These are phyloP conservation scores for Actinomucor elegans DNA, from an alignment of 371 early-diverging fungal species.

Conservation along the genomic window DNA sequence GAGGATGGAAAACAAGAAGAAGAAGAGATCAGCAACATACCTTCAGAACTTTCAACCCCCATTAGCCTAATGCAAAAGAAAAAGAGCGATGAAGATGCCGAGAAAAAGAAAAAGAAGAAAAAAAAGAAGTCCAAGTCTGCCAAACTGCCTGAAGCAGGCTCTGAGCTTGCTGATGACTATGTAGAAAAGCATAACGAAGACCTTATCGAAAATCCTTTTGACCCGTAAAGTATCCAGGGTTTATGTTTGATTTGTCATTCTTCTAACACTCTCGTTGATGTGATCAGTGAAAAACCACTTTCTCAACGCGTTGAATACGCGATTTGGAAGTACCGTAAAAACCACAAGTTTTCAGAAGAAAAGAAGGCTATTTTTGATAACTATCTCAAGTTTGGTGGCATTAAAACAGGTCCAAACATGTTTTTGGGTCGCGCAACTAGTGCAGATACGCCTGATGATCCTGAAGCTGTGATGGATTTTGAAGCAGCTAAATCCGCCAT, in stretches of 20 bases:
- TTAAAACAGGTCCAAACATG: constrained; percentile 53
- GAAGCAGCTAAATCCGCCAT: constrained; percentile 48
- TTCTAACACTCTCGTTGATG: too few relatives aligned
- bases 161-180: constrained; percentile 36
- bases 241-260: too few relatives aligned
- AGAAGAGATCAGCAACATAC: constrained; percentile 15
- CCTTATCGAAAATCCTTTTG: constrained; percentile 38
- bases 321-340: constrained; percentile 55
- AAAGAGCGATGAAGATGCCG: neutral
- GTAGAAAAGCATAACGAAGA: constrained; percentile 47
- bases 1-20: constrained; percentile 3
- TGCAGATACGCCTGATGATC: constrained; percentile 36
- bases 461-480: constrained; percentile 48
- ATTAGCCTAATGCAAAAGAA: constrained; percentile 22
- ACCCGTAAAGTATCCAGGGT: constrained; percentile 31
- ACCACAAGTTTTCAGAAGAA: constrained; percentile 46
- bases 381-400: constrained; percentile 60
- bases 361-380: constrained; percentile 44
- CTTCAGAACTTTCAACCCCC: constrained; percentile 30
- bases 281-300: constrained; percentile 39
- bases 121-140: constrained; percentile 52
- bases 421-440: constrained; percentile 48
- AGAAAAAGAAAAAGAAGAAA: constrained; percentile 58
- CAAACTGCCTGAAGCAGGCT: constrained; percentile 57
- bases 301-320: constrained; percentile 59